These are phyloP conservation scores for Alternaria dauci DNA, from an alignment of 2,329 filamentous ascomycete species.

Conservation along the genomic window DNA sequence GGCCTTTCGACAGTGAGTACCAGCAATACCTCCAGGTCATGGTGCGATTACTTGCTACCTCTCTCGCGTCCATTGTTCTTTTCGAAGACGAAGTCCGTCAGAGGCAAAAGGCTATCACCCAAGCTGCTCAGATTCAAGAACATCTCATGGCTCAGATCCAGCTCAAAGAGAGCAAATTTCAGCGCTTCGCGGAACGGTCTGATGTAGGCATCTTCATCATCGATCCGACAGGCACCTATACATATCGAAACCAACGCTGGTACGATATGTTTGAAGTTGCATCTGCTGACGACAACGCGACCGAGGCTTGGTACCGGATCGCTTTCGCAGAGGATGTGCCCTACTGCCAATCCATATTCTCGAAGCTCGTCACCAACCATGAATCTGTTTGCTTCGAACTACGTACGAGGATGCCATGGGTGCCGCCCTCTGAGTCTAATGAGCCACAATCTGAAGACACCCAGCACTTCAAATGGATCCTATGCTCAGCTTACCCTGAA, in stretches of 20 bases:
- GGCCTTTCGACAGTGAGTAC: conserved; percentile 52
- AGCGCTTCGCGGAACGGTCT: conserved; percentile 50
- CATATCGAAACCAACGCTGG: conserved; percentile 55
- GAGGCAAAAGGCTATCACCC: conserved; percentile 43
- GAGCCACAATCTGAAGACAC: conserved; percentile 18
- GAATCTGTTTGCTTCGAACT: conserved; percentile 50
- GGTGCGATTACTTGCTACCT: conserved; percentile 50
- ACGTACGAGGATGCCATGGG: conserved; percentile 49
- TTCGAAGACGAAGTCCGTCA: conserved; percentile 51
- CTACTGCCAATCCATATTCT: conserved; percentile 43
- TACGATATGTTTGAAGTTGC: conserved; percentile 44
- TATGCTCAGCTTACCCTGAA: conserved; percentile 43
- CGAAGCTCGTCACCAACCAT: conserved; percentile 42
- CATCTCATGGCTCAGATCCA: conserved; percentile 48
- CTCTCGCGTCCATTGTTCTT: conserved; percentile 51
- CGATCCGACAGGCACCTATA: conserved; percentile 43
- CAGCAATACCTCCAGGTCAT: conserved; percentile 49
- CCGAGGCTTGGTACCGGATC: conserved; percentile 28
- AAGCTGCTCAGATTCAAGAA: conserved; percentile 48
- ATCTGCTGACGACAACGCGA: conserved; percentile 23
- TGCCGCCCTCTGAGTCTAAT: conserved; percentile 27
- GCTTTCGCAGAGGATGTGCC: conserved; percentile 48
- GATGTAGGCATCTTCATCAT: conserved; percentile 55
- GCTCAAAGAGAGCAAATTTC: conserved; percentile 46
- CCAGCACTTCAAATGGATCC: conserved; percentile 39